Conservation (phyloP, 2,329 filamentous ascomycete genomes). For the Alternaria ventricosa region DNA sequence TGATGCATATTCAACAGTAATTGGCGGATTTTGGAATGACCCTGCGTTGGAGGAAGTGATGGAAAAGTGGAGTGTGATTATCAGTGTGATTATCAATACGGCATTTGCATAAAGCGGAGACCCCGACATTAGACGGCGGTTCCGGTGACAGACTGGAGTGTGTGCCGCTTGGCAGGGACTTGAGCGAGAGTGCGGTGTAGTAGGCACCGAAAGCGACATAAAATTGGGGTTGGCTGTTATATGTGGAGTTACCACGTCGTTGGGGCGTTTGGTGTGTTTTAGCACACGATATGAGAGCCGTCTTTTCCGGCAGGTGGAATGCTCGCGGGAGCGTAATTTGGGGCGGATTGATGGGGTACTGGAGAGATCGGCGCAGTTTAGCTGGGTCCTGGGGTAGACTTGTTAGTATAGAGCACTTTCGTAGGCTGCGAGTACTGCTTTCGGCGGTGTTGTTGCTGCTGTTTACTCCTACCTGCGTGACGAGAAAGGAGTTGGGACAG, state of each 20-base stretch:
- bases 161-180: constrained; percentile 8
- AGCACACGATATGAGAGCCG: constrained; percentile 1
- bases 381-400: constrained; percentile 4
- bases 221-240: neutral
- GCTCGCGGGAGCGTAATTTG: neutral
- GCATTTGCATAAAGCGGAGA: constrained; percentile 8
- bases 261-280: constrained; percentile 4
- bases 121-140: constrained; percentile 1
- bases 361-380: constrained; percentile 3
- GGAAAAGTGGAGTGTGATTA: constrained; percentile 3
- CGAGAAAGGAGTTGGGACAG: neutral
- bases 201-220: neutral
- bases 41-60: constrained; percentile 1
- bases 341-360: constrained; percentile 3
- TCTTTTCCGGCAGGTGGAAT: constrained; percentile 4
- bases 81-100: constrained; percentile 11
- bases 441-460: neutral
- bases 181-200: constrained; percentile 10
- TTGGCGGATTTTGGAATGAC: constrained; percentile 7
- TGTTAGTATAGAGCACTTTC: neutral
- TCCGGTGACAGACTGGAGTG: constrained; percentile 1
- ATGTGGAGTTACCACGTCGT: neutral
- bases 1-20: neutral
- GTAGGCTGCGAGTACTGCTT: neutral
- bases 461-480: neutral